Evolutionary conservation across 345 rosid genomes (phyloP).

Genomic region (Combretum micranthum): DNA sequence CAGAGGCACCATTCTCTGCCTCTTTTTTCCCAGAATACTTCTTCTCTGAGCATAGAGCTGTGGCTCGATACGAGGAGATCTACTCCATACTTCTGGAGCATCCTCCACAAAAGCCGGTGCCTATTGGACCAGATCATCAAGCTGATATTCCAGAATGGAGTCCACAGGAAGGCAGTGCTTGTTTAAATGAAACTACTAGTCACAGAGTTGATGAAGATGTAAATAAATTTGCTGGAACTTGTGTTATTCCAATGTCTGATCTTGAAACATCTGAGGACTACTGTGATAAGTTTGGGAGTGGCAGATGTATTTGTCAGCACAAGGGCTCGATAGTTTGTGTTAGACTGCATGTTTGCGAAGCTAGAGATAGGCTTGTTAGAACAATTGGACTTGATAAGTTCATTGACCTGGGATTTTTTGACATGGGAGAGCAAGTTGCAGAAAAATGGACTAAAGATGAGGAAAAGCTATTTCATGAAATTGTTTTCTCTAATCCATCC

Average conservation of each 20-base stretch:
- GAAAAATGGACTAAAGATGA: slow-evolving; percentile 65
- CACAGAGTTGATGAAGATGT: slow-evolving; percentile 5
- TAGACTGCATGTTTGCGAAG: slow-evolving; percentile 56
- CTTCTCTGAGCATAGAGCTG: slow-evolving; percentile 16
- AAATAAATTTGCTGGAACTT: slow-evolving; percentile 51
- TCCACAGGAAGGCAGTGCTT: not conserved
- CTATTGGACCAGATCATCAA: slow-evolving; percentile 66
- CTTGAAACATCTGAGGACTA: slow-evolving; percentile 8
- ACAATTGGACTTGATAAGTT: slow-evolving; percentile 41
- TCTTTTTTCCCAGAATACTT: slow-evolving; percentile 18
- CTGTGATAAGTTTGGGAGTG: slow-evolving; percentile 23
- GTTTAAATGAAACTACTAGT: slow-evolving; percentile 9
- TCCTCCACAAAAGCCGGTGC: slow-evolving; percentile 40
- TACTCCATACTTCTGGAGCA: slow-evolving; percentile 23
- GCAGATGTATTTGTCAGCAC: slow-evolving; percentile 59
- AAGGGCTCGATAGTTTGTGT: slow-evolving; percentile 54
- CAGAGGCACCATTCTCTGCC: slow-evolving; percentile 16
- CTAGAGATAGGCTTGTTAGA: slow-evolving; percentile 32
- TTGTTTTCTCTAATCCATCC: slow-evolving; percentile 48
- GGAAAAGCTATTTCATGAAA: slow-evolving; percentile 42
- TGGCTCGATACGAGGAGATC: slow-evolving; percentile 20
- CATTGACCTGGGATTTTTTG: slow-evolving; percentile 49
- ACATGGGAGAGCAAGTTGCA: slow-evolving; percentile 71
- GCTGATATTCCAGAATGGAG: slow-evolving; percentile 44
- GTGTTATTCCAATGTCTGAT: slow-evolving; percentile 56